phyloP scores from a whole-genome alignment of 2,329 filamentous ascomycete genomes.

The Aureobasidium subglaciale region DNA sequence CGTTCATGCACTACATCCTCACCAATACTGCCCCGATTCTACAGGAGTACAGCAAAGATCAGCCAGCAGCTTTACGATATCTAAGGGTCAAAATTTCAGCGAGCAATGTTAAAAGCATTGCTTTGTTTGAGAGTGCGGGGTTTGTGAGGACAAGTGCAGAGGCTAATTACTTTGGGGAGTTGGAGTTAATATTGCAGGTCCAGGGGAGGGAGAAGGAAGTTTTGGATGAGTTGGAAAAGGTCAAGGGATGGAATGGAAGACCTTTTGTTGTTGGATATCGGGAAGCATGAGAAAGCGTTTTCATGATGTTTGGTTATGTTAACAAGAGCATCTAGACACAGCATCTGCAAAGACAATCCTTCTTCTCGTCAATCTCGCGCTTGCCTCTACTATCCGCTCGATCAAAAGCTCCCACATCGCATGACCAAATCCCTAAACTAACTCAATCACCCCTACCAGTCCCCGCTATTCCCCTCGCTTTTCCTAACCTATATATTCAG shows the following conservation, averaged over 20 bases:
- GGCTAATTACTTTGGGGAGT: constrained; percentile 61
- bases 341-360: no score
- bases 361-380: no score
- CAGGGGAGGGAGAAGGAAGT: neutral
- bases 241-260: neutral
- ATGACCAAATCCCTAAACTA: no score
- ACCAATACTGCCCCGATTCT: constrained; percentile 49
- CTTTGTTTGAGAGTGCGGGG: constrained; percentile 53
- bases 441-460: no score
- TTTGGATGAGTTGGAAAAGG: neutral
- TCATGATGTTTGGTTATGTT: no score
- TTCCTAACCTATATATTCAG: no score
- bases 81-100: constrained; percentile 57
- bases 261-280: neutral
- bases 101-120: constrained; percentile 50
- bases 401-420: no score
- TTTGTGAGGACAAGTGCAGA: constrained; percentile 45
- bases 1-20: constrained; percentile 64
- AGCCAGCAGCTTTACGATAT: constrained; percentile 32
- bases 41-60: constrained; percentile 41
- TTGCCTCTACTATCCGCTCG: no score
- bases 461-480: no score
- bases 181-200: constrained; percentile 46
- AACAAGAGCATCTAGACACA: no score
- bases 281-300: neutral